Conservation (phyloP, 2,329 filamentous ascomycete species). For the Phyllosticta citriasiana region DNA sequence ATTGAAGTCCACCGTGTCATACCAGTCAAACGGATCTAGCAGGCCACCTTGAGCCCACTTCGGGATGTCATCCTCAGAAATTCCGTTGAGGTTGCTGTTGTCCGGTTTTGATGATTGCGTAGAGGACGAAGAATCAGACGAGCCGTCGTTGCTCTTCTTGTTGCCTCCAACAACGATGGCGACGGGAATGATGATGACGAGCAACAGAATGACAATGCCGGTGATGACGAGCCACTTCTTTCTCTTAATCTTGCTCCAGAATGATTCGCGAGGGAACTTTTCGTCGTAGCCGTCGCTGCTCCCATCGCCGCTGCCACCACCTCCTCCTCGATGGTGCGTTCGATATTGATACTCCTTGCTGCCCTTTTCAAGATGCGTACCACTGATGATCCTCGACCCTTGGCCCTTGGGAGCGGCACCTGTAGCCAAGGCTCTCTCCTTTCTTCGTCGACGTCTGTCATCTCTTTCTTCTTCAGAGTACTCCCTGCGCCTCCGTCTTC, state of each 20-base stretch:
- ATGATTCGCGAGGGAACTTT: conserved; percentile 19
- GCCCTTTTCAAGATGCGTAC: conserved; percentile 36
- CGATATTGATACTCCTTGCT: conserved; percentile 32
- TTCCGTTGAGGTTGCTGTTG: conserved; percentile 36
- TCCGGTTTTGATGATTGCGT: conserved; percentile 22
- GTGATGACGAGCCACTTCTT: conserved; percentile 51
- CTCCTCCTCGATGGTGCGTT: conserved; percentile 31
- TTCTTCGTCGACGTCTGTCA: conserved; percentile 20
- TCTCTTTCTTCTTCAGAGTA: conserved; percentile 15
- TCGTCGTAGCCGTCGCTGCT: conserved; percentile 29
- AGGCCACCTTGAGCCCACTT: conserved; percentile 60
- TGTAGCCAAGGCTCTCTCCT: conserved; percentile 16
- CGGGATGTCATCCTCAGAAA: conserved; percentile 35
- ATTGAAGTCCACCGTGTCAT: conserved; percentile 84
- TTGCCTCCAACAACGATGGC: conserved; percentile 37
- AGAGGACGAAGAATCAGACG: conserved; percentile 16
- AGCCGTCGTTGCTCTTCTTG: conserved; percentile 20
- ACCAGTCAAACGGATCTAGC: conserved; percentile 86
- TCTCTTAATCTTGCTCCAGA: conserved; percentile 25
- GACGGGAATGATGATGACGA: conserved; percentile 39
- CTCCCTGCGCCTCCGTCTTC: conserved; percentile 13
- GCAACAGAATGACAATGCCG: conserved; percentile 29
- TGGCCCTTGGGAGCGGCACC: conserved; percentile 14
- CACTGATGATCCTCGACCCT: conserved; percentile 36
- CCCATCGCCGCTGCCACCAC: conserved; percentile 20